Conservation (phyloP, 352 stramenopile species). For the Lagenidium sp. region DNA sequence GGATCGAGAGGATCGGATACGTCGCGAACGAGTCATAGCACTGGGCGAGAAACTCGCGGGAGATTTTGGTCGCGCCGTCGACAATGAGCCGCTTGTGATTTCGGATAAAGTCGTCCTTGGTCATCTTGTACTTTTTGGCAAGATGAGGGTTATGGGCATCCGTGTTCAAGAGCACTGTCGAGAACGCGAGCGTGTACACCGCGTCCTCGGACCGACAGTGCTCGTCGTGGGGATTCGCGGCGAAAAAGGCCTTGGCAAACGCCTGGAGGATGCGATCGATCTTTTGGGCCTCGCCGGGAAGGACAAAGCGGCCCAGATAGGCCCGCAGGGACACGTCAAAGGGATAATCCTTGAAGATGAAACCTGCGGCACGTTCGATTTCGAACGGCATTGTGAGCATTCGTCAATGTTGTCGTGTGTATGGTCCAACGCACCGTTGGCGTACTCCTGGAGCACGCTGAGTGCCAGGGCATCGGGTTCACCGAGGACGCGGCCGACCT, state of each 20-base stretch:
- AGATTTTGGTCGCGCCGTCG: conserved; percentile 28
- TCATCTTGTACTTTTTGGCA: conserved; percentile 63
- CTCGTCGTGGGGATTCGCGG: conserved; percentile 34
- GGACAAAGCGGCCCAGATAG: conserved; percentile 61
- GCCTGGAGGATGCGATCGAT: conserved; percentile 81
- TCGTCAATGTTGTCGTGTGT: not conserved
- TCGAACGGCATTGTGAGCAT: not conserved
- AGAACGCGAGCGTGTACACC: conserved; percentile 74
- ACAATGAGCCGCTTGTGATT: conserved; percentile 54
- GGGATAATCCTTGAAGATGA: conserved; percentile 42
- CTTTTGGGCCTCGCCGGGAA: conserved; percentile 73
- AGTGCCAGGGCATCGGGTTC: conserved; percentile 52
- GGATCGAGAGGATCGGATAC: conserved; percentile 49
- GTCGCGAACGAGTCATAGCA: conserved; percentile 60
- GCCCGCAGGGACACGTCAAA: conserved; percentile 65
- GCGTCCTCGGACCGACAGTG: conserved; percentile 60
- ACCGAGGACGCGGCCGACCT: conserved; percentile 58
- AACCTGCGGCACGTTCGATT: conserved; percentile 16
- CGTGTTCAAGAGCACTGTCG: conserved; percentile 69
- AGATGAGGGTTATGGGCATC: conserved; percentile 70
- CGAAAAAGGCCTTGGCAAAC: conserved; percentile 59
- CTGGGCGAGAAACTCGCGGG: conserved; percentile 33
- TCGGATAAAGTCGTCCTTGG: conserved; percentile 56
- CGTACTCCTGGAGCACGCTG: conserved; percentile 60
- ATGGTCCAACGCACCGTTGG: conserved; percentile 21